These are phyloP conservation scores for Chlamydomonas schloesseri DNA, from an alignment of 139 green algal genomes.

Conservation along the genomic window DNA sequence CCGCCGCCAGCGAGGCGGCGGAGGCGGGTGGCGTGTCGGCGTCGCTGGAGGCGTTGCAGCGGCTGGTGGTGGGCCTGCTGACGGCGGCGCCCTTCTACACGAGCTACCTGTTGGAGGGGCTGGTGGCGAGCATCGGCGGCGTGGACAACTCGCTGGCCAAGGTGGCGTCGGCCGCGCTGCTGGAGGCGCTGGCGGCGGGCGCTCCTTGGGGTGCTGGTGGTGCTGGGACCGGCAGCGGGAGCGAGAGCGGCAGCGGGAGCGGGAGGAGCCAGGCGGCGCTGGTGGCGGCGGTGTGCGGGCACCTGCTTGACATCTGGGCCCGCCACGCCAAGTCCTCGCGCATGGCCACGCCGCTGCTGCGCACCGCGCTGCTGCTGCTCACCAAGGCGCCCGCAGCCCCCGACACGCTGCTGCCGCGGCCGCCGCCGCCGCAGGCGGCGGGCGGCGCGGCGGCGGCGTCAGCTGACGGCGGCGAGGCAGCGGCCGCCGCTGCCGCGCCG, in stretches of 20 bases:
- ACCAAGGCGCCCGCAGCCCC: slow-evolving; percentile 28
- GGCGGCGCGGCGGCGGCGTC: not conserved
- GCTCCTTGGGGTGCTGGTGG: not conserved
- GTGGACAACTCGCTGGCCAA: slow-evolving; percentile 79
- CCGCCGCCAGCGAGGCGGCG: not conserved
- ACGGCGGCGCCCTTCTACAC: slow-evolving; percentile 33
- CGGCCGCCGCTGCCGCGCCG: not conserved
- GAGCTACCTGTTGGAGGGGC: slow-evolving; percentile 71
- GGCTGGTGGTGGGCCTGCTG: slow-evolving; percentile 1
- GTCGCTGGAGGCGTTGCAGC: not conserved
- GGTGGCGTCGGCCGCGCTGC: slow-evolving; percentile 63
- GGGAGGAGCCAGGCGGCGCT: not conserved
- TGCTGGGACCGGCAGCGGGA: too few relatives aligned
- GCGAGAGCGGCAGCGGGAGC: too few relatives aligned
- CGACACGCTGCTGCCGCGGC: not conserved
- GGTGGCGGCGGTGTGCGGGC: slow-evolving; percentile 10
- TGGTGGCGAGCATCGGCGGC: slow-evolving; percentile 86
- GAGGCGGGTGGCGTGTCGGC: slow-evolving; percentile 17
- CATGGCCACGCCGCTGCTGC: slow-evolving; percentile 67
- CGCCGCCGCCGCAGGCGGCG: slow-evolving; percentile 13
- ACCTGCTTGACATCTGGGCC: slow-evolving; percentile 58
- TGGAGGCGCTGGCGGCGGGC: slow-evolving; percentile 46
- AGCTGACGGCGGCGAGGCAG: not conserved
- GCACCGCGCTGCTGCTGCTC: slow-evolving; percentile 68
- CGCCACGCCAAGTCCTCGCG: slow-evolving; percentile 54